These are phyloP conservation scores for Colletotrichum euphorbiae DNA, from an alignment of 2,329 filamentous ascomycete species.

Conservation along the genomic window DNA sequence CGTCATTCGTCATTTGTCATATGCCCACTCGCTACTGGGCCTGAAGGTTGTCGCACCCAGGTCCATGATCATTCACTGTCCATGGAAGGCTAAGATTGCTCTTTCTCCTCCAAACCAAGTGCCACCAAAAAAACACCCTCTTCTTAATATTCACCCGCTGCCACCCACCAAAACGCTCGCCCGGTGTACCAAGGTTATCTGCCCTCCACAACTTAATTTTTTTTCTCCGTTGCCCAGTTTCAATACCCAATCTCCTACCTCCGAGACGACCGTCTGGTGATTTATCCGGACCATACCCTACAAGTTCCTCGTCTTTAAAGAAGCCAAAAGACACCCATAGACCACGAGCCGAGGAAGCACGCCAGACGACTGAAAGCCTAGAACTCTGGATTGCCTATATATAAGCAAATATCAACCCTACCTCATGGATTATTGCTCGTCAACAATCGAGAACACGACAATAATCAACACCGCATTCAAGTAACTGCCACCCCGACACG, in stretches of 20 bases:
- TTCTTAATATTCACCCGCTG: slow-evolving; percentile 13
- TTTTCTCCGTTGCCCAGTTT: slow-evolving; percentile 26
- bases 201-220: slow-evolving; percentile 33
- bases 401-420: not conserved
- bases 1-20: slow-evolving; percentile 40
- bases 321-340: not conserved
- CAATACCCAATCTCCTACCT: slow-evolving; percentile 33
- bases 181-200: too few species aligned
- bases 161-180: slow-evolving; percentile 21
- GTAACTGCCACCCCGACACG: slow-evolving; percentile 6
- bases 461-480: slow-evolving; percentile 16
- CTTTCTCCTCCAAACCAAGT: slow-evolving; percentile 18
- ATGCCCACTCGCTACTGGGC: not conserved
- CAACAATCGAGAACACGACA: not conserved
- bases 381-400: not conserved
- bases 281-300: not conserved
- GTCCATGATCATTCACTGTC: slow-evolving; percentile 19
- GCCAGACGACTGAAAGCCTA: not conserved
- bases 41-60: slow-evolving; percentile 14
- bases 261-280: slow-evolving; percentile 12
- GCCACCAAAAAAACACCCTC: slow-evolving; percentile 23
- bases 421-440: slow-evolving; percentile 21
- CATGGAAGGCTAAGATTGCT: slow-evolving; percentile 7
- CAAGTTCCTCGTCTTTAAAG: not conserved
- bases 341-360: not conserved